Base-by-base conservation (phyloP, 2,329 filamentous ascomycete species). In the Fusarium sp. region DNA sequence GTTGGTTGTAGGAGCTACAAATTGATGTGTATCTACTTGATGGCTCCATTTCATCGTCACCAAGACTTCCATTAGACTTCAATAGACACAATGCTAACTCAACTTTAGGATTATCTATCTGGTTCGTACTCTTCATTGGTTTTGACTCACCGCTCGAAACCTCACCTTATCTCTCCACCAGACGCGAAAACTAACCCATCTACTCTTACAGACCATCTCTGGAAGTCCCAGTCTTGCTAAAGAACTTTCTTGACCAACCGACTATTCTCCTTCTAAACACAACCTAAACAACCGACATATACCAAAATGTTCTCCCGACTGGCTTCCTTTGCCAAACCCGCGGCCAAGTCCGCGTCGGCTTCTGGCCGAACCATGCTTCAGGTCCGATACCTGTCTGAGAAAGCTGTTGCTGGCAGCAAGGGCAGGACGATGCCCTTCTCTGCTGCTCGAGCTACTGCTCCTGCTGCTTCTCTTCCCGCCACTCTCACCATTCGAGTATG, bases 401-500 rank as follows among this genome's bases (percentile, higher is more conserved):
- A 84, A 75, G 73, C 79, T 65, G 76, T 91, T 49, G 89, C 92
- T 76, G 90, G 89, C 76, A 94, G 90, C 83, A 90, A 89, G 79
- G 90, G 91, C 78, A 89, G 93, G 78, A 86, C 88, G 76, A 91
- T 92, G 85, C 90, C 92, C 71, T 82, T 85, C 39, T 84, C 84
- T 65, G 84, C 86, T 71, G 83, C 86, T 72, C 86, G 86, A 74
- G 87, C 89, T 69, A 94, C 87, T 52, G 80, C 91, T 72, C 90
- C 91, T 67, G 90, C 90, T 70, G 89, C 90, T 42, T 79, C 79
- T 56, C 59, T 82, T 44, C 80, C 81, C 78, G 96, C 96, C 72
- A 98, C 96, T 65, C 93, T 99, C 80, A 98, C 95, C 72, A 97
- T 99, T 83, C 93, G 93, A 84, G 92, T 94, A 86, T 61, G 89